Base-by-base conservation (phyloP, 2,329 filamentous ascomycete species). In the Verticillium klebahnii region DNA sequence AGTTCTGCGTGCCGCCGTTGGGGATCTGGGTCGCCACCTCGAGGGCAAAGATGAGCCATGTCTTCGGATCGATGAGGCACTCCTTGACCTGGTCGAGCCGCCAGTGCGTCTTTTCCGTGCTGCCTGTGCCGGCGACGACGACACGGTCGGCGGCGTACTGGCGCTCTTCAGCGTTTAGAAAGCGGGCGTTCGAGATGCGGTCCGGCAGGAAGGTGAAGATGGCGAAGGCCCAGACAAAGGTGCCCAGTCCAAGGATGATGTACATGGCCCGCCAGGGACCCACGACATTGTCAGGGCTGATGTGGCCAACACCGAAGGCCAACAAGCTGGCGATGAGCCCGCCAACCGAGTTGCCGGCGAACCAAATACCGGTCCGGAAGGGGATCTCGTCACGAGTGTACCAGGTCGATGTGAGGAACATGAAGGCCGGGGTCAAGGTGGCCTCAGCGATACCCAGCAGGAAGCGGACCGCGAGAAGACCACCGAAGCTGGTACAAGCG, bases 1-100 rank as follows among this genome's bases (percentile, higher is more conserved):
- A 87, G 66, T 80, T 83, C 66, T 84, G 81, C 0, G 83, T 85
- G 29, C 86, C 85, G 36, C 85, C 85, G 64, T 88, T 89, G 50
- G 86, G 85, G 29, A 88, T 86, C 70, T 85, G 82, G 2, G 78
- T 82, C 2, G 82, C 70, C 5, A 87, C 64, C 25, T 80, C 77
- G 25, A 88, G 78, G 2, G 73, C 74, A 62, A 85, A 78, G 56
- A 88, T 78, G 57, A 87, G 73, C 84, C 84, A 88, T 0, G 84
- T 85, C 70, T 88, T 87, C 3, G 82, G 83, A 65, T 87, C 85
- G 11, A 75, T 60, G 0, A 87, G 69, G 57, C 83, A 85, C 69
- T 88, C 85, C 5, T 71, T 62, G 32, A 79, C 72, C 67, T 88
- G 85, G 2, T 78, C 73, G 75, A 78, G 80, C 59, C 75, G 77